These are phyloP conservation scores for Primulina huaijiensis DNA, from an alignment of 257 asterid genomes.

Conservation along the genomic window DNA sequence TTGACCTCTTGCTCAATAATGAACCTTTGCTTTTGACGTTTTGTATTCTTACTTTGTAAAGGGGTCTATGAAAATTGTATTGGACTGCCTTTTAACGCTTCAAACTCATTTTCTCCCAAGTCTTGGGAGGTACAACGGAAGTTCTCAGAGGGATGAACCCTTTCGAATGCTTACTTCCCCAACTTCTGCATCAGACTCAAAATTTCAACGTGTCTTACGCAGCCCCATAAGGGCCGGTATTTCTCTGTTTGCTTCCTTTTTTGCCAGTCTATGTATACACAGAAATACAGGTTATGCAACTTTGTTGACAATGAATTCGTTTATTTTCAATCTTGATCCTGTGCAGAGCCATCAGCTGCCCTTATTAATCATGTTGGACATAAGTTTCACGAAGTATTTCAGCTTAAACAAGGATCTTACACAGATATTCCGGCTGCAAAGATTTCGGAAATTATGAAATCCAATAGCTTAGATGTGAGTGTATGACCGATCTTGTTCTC, in stretches of 20 bases:
- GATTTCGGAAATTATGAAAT: conserved; percentile 85
- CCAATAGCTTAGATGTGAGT: conserved; percentile 88
- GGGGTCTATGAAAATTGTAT: conserved; percentile 76
- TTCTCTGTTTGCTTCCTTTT: not conserved
- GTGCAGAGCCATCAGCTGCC: conserved; percentile 48
- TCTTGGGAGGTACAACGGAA: conserved; percentile 35
- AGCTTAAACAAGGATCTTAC: conserved; percentile 70
- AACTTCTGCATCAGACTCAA: conserved; percentile 39
- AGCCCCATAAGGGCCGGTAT: conserved; percentile 57
- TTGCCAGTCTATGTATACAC: not conserved
- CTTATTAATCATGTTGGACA: conserved; percentile 48
- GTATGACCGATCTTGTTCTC: conserved; percentile 9
- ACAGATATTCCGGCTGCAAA: conserved; percentile 71
- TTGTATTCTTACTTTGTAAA: conserved; percentile 26
- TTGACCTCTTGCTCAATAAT: not conserved
- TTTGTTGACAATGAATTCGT: not conserved
- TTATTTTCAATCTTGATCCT: conserved; percentile 7
- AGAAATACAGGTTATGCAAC: not conserved
- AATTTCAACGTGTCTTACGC: conserved; percentile 42
- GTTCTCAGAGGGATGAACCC: conserved; percentile 40
- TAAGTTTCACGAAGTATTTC: conserved; percentile 81
- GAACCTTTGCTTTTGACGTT: not conserved
- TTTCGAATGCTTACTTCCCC: conserved; percentile 41
- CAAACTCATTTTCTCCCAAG: conserved; percentile 48
- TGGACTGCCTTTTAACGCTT: conserved; percentile 72